Percentiles rank a stretch among this genome's conserved stretches.
Evolutionary conservation across 2,329 filamentous ascomycete genomes (phyloP).

Genomic region (Huntiella savannae): DNA sequence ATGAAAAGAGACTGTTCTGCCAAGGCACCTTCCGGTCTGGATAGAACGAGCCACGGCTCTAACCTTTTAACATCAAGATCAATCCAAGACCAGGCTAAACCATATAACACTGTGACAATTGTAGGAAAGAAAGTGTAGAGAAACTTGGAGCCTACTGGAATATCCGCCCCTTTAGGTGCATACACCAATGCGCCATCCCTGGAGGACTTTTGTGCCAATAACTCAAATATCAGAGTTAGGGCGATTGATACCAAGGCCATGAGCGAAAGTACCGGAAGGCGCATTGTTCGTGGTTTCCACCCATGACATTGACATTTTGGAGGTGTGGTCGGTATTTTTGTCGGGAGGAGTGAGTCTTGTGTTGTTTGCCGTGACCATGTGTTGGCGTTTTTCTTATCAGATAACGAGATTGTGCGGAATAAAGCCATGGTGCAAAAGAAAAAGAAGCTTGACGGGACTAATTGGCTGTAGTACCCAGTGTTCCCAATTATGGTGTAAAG

Average conservation of each 20-base stretch:
- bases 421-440: too few species aligned
- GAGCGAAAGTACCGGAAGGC: slow-evolving; percentile 18
- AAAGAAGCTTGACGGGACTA: too few species aligned
- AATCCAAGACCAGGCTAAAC: slow-evolving; percentile 38
- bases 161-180: slow-evolving; percentile 12
- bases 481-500: too few species aligned
- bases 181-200: slow-evolving; percentile 23
- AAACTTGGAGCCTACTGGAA: slow-evolving; percentile 21
- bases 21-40: slow-evolving; percentile 23
- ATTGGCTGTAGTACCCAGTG: too few species aligned
- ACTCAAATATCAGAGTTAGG: slow-evolving; percentile 26
- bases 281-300: slow-evolving; percentile 11
- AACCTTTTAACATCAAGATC: slow-evolving; percentile 39
- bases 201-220: slow-evolving; percentile 23
- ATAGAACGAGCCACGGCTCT: slow-evolving; percentile 41
- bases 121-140: slow-evolving; percentile 34
- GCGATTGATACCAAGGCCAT: slow-evolving; percentile 21
- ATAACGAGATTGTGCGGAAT: too few species aligned
- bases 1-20: slow-evolving; percentile 30
- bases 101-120: slow-evolving; percentile 33
- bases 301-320: slow-evolving; percentile 5
- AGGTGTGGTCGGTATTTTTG: too few species aligned
- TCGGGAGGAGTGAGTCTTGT: too few species aligned
- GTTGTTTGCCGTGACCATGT: too few species aligned
- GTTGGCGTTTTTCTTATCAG: too few species aligned